Evolutionary conservation across 768 basidiomycete genomes (phyloP), one percentile per base, ranked within the genome.

Genomic region (Boletus vermiculosoides): DNA sequence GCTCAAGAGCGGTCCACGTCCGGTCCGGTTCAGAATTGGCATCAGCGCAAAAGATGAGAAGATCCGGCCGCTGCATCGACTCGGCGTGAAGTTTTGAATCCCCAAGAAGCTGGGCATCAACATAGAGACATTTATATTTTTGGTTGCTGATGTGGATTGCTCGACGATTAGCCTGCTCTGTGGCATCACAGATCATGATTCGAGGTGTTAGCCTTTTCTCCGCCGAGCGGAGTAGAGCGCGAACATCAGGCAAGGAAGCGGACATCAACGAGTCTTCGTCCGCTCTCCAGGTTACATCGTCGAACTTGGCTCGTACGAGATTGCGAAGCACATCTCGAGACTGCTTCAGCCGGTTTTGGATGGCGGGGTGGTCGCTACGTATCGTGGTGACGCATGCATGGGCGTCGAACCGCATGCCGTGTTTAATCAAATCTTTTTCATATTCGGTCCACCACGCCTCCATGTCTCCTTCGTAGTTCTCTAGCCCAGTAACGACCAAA

Each of bases 381-480:
- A 62, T 63, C 4, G 76, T 72, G 16, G 77, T 78, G 50, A 79
- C 66, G 51, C 79, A 80, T 10, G 74, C 78, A 22, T 76, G 71
- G 2, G 70, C 76, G 33, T 70, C 62, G 20, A 77, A 77, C 10
- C 56, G 47, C 66, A 79, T 78, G 13, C 66, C 66, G 39, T 73
- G 63, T 28, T 50, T 55, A 18, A 59, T 60, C 52, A 79, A 71
- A 13, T 57, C 55, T 33, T 59, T 54, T 56, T 74, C 63, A 41
- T 78, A 74, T 47, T 65, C 55, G 18, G 42, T 55, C 78, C 76
- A 78, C 78, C 78, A 79, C 34, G 48, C 52, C 2, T 72, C 70
- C 68, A 75, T 74, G 9, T 71, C 66, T n/a, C 59, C 62, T 30
- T 72, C 64, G 3, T 69, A 63, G 40, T 71, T 71, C 55, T 74